Conservation (phyloP, 345 rosid species). For the Citrus mangshanensis region DNA sequence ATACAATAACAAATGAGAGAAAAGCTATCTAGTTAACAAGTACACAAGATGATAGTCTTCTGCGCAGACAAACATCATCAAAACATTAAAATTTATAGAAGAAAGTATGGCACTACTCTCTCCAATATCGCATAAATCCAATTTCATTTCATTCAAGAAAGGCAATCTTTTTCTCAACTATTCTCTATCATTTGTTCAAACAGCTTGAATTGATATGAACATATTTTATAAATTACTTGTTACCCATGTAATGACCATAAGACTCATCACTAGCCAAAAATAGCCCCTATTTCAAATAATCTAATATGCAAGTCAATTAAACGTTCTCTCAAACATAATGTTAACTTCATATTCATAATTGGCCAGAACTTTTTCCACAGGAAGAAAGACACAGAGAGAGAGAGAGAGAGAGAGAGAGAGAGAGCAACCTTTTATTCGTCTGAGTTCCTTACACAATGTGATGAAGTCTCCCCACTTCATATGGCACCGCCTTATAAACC, state of each 20-base stretch:
- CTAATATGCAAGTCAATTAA: not conserved
- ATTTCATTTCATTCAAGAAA: not conserved
- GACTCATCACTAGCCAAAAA: not conserved
- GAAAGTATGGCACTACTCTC: not conserved
- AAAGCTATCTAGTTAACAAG: not conserved
- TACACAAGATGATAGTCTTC: not conserved
- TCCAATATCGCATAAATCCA: not conserved
- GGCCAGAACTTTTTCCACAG: not conserved
- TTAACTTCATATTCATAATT: not conserved
- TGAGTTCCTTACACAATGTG: conserved; percentile 92
- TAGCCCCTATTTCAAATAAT: not conserved
- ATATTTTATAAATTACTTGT: no score
- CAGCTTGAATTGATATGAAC: not conserved
- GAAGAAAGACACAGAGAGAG: not conserved
- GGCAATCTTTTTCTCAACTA: not conserved
- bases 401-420: not conserved
- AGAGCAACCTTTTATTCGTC: conserved; percentile 82
- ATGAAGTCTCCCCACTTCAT: conserved; percentile 99
- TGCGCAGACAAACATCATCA: not conserved
- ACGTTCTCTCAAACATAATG: not conserved
- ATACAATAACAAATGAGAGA: not conserved
- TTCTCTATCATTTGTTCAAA: not conserved
- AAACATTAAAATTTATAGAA: not conserved
- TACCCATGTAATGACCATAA: not conserved
- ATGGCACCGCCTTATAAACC: conserved; percentile 96